Base-by-base conservation (phyloP, 352 stramenopile species). In the Phytophthora niederhauseri region DNA sequence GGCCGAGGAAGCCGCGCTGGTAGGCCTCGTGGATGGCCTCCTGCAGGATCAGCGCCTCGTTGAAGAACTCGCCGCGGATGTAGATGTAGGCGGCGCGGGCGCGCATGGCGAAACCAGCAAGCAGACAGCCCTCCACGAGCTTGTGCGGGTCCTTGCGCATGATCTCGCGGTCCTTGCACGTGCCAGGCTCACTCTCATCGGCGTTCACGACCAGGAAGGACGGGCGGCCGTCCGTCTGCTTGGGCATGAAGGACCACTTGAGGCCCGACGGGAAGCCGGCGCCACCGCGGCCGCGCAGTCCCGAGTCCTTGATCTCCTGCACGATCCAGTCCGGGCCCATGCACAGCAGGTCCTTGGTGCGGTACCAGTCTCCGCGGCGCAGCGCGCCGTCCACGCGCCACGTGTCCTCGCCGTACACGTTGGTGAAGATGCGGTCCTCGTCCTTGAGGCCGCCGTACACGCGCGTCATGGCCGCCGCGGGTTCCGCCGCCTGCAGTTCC, bases 161-260 rank as follows among this genome's bases (percentile, higher is more conserved):
- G 77, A 99, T 99, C 85, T 99, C 98, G 48, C 98, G 95, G 80
- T 99, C 98, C 85, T 99, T 99, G 89, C 98, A 99, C 41, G 98
- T 99, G 24, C 98, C 98, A 0, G 98, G 98, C 84, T 99, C 98
- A 49, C 84, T 98, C 85, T 99, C 98, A 78, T 99, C 98, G 57
- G 98, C 98, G 81, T 99, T 99, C 20, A 99, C 97, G 20, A 99
- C 97, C n/a, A 99, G 85, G 82, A 99, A 99, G 38, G 83, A 98
- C n/a, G 98, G 98, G 55, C 98, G 90, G 22, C 98, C 98, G 78
- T 99, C 98, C n/a, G 88, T 97, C 70, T 95, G 77, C 90, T 99
- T 99, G 72, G 98, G 98, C 98, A 99, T 99, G 85, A 99, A 99
- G 55, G 87, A 98, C 98, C 98, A 99, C 90, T 99, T 99, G 50